Evolutionary conservation across 192 early-diverging fungal species (phyloP).

Genomic region (Entomortierella lignicola): DNA sequence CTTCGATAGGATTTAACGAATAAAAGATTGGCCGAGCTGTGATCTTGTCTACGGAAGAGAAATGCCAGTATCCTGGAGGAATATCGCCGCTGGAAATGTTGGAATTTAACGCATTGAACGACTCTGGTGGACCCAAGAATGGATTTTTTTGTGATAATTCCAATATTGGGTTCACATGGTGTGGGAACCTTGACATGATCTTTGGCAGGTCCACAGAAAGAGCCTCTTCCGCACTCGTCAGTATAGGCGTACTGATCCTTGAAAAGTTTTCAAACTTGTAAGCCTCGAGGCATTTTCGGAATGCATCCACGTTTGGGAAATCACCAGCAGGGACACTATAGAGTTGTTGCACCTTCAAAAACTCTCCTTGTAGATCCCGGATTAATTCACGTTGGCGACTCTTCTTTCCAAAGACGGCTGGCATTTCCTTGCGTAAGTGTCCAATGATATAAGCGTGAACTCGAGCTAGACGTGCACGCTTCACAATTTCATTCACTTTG

Average conservation of each 20-base stretch:
- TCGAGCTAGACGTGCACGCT: constrained; percentile 79
- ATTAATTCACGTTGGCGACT: constrained; percentile 80
- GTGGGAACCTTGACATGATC: constrained; percentile 82
- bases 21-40: constrained; percentile 60
- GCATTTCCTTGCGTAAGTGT: constrained; percentile 85
- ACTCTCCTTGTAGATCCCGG: constrained; percentile 74
- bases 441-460: constrained; percentile 91
- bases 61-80: constrained; percentile 66
- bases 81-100: constrained; percentile 16
- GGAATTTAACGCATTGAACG: constrained; percentile 20
- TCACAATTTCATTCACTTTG: constrained; percentile 93
- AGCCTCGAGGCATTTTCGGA: constrained; percentile 72
- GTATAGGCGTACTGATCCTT: constrained; percentile 74
- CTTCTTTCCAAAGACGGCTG: constrained; percentile 83
- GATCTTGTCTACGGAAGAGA: constrained; percentile 63
- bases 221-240: constrained; percentile 78
- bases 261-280: constrained; percentile 89
- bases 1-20: constrained; percentile 67
- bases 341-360: constrained; percentile 78
- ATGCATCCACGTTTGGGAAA: constrained; percentile 86
- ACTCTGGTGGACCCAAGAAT: constrained; percentile 49
- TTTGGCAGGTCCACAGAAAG: constrained; percentile 79
- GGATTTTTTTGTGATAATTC: constrained; percentile 69
- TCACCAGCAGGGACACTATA: constrained; percentile 85
- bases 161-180: constrained; percentile 68